These are phyloP conservation scores for Plectranthus barbatus DNA, from an alignment of 257 asterid genomes.

Conservation along the genomic window DNA sequence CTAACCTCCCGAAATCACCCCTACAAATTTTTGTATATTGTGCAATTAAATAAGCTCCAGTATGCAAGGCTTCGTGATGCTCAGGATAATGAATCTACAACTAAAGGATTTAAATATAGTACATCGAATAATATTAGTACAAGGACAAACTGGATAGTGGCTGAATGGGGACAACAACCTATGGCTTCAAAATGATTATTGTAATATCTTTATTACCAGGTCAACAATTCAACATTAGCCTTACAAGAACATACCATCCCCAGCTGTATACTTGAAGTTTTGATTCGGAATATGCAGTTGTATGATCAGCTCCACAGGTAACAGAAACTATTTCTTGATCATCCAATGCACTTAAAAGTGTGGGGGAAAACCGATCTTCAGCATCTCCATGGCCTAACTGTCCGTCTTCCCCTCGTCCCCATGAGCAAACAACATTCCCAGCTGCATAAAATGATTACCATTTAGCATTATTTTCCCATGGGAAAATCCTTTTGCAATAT, in stretches of 20 bases:
- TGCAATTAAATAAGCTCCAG: no score
- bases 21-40: no score
- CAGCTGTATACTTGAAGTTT: slow-evolving; percentile 71
- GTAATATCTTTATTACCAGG: no score
- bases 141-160: no score
- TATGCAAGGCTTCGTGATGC: no score
- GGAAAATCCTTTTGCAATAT: not conserved
- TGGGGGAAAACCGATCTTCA: slow-evolving; percentile 77
- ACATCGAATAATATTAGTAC: no score
- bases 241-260: slow-evolving; percentile 65
- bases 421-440: slow-evolving; percentile 83
- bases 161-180: no score
- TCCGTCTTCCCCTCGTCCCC: slow-evolving; percentile 99
- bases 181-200: no score
- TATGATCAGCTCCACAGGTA: slow-evolving; percentile 91
- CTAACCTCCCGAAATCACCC: slow-evolving; percentile 99
- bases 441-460: slow-evolving; percentile 34
- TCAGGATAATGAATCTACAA: no score
- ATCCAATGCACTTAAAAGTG: slow-evolving; percentile 79
- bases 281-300: slow-evolving; percentile 78
- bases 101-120: no score
- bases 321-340: slow-evolving; percentile 67
- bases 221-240: not conserved
- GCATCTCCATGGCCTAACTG: slow-evolving; percentile 97
- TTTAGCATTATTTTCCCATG: not conserved